Base-by-base conservation (phyloP, 345 rosid genomes). In the Turritis glabra region DNA sequence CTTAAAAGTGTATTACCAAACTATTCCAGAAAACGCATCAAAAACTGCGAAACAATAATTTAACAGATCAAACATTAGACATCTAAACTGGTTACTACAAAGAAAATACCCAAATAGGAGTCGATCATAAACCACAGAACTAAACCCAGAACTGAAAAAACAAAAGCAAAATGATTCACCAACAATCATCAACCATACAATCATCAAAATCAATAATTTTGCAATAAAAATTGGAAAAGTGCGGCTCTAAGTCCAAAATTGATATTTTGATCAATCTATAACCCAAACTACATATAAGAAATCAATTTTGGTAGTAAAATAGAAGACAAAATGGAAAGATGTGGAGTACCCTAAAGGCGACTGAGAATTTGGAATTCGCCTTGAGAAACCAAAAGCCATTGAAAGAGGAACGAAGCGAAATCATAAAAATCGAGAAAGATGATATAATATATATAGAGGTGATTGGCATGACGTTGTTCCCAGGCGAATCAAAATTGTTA, bases 281-380 rank as follows among this genome's bases (percentile, higher is more conserved):
- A n/a, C n/a, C n/a, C n/a, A n/a, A n/a, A n/a, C n/a, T n/a, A n/a
- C n/a, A n/a, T n/a, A n/a, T n/a, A n/a, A n/a, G n/a, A n/a, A n/a
- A n/a, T n/a, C n/a, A n/a, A 26, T 26, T 26, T 26, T 26, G 27
- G 4, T 26, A n/a, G 2, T 3, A 26, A 3, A 26, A 3, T 1
- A 43, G n/a, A 69, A 43, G 41, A 55, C n/a, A 55, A 55, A 1
- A 26, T 26, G n/a, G 32, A 3, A 14, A 52, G 29, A 27, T 41
- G 30, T 19, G 54, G 2, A 21, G 47, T 70, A 70, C 74, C 74
- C 55, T 30, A 33, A 43, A 32, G 12, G 66, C 17, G 66, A 58
- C 47, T 30, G 47, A 23, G 18, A 6, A 1, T 8, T 9, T 14
- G 11, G 32, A 57, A 19, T 27, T 43, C 3, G 25, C 14, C 51